phyloP scores from a whole-genome alignment of 495 filamentous ascomycete genomes.

The Collariella sp. region DNA sequence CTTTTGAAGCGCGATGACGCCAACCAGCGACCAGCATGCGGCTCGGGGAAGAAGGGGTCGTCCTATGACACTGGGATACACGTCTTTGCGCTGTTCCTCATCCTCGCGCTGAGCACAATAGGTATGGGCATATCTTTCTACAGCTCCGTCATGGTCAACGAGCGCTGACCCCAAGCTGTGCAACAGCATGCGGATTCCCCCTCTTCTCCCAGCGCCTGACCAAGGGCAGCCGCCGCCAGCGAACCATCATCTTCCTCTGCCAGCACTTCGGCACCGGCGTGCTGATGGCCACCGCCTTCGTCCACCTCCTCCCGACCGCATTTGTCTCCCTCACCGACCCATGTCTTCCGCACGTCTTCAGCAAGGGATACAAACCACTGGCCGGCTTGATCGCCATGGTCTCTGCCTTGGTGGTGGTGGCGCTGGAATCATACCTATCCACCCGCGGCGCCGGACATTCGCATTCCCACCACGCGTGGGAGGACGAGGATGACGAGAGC shows the following conservation, averaged over 20 bases:
- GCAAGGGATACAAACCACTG: conserved; percentile 61
- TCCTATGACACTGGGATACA: conserved; percentile 60
- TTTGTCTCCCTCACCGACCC: conserved; percentile 72
- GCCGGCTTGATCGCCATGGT: conserved; percentile 72
- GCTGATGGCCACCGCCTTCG: conserved; percentile 81
- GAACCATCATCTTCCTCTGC: conserved; percentile 57
- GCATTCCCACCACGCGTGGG: conserved; percentile 37
- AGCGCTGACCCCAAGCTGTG: neutral
- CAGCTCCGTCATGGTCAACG: conserved; percentile 8
- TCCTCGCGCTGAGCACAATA: conserved; percentile 61
- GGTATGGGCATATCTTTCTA: conserved; percentile 39
- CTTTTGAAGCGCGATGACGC: conserved; percentile 36
- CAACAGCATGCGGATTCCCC: conserved; percentile 51
- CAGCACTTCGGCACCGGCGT: conserved; percentile 85
- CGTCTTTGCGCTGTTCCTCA: conserved; percentile 69
- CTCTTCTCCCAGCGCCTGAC: conserved; percentile 46
- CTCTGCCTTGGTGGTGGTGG: conserved; percentile 63
- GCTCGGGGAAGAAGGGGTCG: conserved; percentile 51
- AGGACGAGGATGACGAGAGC: conserved; percentile 22
- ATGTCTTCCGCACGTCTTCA: conserved; percentile 71
- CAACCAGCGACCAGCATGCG: conserved; percentile 48
- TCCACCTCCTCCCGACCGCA: conserved; percentile 75
- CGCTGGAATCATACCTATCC: conserved; percentile 69
- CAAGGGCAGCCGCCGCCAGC: conserved; percentile 33
- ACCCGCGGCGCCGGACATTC: conserved; percentile 46